phyloP scores from a whole-genome alignment of 345 rosid genomes.

The thale cress (Arabidopsis thaliana) region TAIR10.1 NC_003074.8:1503001-1503500 shows the following conservation, averaged over 20 bases:
- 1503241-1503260: slow-evolving; percentile 53
- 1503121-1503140: slow-evolving; percentile 8
- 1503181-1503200: slow-evolving; percentile 41
- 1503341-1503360: slow-evolving; percentile 36
- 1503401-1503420: slow-evolving; percentile 46
- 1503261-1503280: slow-evolving; percentile 49
- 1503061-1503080: slow-evolving; percentile 61
- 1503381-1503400: slow-evolving; percentile 8
- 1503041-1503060: slow-evolving; percentile 42
- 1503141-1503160: background rate
- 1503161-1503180: slow-evolving; percentile 43
- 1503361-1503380: background rate
- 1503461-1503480: background rate
- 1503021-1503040: background rate
- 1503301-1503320: slow-evolving; percentile 44
- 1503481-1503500: slow-evolving; percentile 26
- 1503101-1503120: slow-evolving; percentile 23
- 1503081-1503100: slow-evolving; percentile 26
- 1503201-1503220: slow-evolving; percentile 46
- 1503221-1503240: slow-evolving; percentile 20
- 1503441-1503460: background rate
- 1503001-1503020: slow-evolving; percentile 27
- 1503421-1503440: slow-evolving; percentile 48
- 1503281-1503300: slow-evolving; percentile 42
- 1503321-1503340: slow-evolving; percentile 49